phyloP scores from a whole-genome alignment of 2,329 filamentous ascomycete species.

The Chaetothyriales sp. region DNA sequence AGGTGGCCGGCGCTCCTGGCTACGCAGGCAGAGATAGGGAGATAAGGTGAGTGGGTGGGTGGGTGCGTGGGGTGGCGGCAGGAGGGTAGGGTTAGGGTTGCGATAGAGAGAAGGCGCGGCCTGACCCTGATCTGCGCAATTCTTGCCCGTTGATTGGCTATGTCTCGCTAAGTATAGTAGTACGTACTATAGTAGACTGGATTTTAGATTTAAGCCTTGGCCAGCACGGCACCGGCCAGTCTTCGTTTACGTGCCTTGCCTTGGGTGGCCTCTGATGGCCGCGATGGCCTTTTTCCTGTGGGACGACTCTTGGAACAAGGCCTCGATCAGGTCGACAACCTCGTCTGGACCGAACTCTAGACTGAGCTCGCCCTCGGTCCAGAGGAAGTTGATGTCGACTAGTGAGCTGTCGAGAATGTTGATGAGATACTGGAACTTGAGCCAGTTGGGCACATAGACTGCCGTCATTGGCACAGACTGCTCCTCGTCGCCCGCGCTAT shows the following conservation, averaged over 20 bases:
- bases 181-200: no score
- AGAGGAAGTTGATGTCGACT: constrained; percentile 52
- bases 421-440: constrained; percentile 51
- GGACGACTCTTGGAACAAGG: constrained; percentile 50
- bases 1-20: no score
- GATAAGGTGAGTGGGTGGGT: background rate
- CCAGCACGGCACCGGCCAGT: background rate
- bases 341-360: constrained; percentile 49
- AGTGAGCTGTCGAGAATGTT: constrained; percentile 51
- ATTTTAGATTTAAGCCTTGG: no score
- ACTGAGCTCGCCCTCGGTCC: constrained; percentile 50
- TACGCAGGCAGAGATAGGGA: background rate
- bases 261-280: constrained; percentile 31
- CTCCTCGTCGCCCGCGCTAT: constrained; percentile 20
- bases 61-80: background rate
- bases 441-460: constrained; percentile 49
- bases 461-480: constrained; percentile 39
- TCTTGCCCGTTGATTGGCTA: background rate
- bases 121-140: no score
- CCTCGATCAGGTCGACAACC: constrained; percentile 49
- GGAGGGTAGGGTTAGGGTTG: background rate
- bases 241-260: background rate
- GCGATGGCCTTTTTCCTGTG: constrained; percentile 44
- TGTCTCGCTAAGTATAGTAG: no score
- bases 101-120: background rate